These are phyloP conservation scores for Alternaria sp. DNA, from an alignment of 2,329 filamentous ascomycete species.

Conservation along the genomic window DNA sequence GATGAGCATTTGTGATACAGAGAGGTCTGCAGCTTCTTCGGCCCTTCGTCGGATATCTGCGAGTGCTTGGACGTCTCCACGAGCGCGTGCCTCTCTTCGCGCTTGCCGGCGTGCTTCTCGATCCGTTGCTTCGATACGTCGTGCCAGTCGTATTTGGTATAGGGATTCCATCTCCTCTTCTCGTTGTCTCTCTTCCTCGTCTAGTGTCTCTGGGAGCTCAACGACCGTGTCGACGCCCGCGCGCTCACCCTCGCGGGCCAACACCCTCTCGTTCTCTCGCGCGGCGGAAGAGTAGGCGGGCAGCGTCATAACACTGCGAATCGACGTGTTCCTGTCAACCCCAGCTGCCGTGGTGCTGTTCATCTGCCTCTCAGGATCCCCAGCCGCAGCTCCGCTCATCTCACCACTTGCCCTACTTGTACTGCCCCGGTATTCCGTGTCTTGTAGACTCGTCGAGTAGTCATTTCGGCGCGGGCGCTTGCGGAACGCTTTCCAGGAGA, in stretches of 20 bases:
- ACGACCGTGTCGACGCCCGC: conserved; percentile 91
- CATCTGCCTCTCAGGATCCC: conserved; percentile 40
- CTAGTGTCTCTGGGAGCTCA: conserved; percentile 80
- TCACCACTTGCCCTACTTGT: conserved; percentile 37
- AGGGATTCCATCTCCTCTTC: conserved; percentile 93
- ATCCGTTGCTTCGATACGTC: conserved; percentile 78
- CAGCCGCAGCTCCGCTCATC: conserved; percentile 37
- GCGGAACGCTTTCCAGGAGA: conserved; percentile 41
- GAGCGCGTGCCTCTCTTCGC: conserved; percentile 74
- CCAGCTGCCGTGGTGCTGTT: conserved; percentile 47
- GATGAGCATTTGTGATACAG: conserved; percentile 58
- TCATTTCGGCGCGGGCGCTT: conserved; percentile 38
- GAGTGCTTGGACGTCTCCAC: conserved; percentile 75
- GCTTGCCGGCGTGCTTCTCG: conserved; percentile 77
- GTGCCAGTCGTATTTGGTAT: conserved; percentile 85
- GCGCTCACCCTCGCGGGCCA: conserved; percentile 89
- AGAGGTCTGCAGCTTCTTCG: conserved; percentile 52
- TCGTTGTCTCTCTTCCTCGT: conserved; percentile 79
- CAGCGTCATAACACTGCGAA: conserved; percentile 93
- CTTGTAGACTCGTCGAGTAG: conserved; percentile 48
- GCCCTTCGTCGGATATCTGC: conserved; percentile 64
- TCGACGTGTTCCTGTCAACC: conserved; percentile 83
- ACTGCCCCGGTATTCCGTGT: conserved; percentile 39
- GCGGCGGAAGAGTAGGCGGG: conserved; percentile 82
- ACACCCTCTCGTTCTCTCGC: conserved; percentile 78